Evolutionary conservation across 2,329 filamentous ascomycete species (phyloP).

Genomic region (Ampelomyces quisqualis): DNA sequence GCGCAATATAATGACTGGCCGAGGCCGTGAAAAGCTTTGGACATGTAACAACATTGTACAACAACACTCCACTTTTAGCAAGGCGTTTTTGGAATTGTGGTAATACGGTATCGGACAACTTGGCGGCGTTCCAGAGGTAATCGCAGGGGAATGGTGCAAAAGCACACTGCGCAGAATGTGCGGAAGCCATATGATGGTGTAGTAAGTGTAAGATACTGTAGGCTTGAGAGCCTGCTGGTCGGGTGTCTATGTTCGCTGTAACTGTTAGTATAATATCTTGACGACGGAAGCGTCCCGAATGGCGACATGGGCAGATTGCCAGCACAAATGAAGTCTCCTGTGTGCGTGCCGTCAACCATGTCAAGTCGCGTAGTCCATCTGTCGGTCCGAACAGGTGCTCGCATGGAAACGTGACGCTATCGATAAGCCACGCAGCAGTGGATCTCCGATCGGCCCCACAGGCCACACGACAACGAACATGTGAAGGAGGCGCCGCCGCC

Average conservation of each 20-base stretch:
- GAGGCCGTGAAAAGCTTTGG: not conserved
- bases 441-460: not conserved
- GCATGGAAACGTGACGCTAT: not conserved
- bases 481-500: too few relatives aligned
- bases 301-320: constrained; percentile 3
- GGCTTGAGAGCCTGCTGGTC: constrained; percentile 2
- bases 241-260: constrained; percentile 5
- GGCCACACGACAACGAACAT: too few relatives aligned
- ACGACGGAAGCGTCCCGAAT: not conserved
- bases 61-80: constrained; percentile 6
- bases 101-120: not conserved
- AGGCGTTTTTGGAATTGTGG: constrained; percentile 3
- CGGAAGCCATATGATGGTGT: constrained; percentile 1
- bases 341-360: not conserved
- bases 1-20: not conserved
- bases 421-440: constrained; percentile 1
- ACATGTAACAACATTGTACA: constrained; percentile 5
- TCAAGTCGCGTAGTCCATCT: too few relatives aligned
- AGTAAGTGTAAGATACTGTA: constrained; percentile 3
- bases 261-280: constrained; percentile 7
- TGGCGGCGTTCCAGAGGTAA: constrained; percentile 1
- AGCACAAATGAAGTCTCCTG: not conserved
- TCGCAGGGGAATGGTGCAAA: constrained; percentile 1
- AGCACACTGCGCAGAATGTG: constrained; percentile 3
- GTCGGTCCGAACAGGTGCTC: too few relatives aligned